Evolutionary conservation across 2,329 filamentous ascomycete genomes (phyloP).

Genomic region (Ophiocordyceps australis): DNA sequence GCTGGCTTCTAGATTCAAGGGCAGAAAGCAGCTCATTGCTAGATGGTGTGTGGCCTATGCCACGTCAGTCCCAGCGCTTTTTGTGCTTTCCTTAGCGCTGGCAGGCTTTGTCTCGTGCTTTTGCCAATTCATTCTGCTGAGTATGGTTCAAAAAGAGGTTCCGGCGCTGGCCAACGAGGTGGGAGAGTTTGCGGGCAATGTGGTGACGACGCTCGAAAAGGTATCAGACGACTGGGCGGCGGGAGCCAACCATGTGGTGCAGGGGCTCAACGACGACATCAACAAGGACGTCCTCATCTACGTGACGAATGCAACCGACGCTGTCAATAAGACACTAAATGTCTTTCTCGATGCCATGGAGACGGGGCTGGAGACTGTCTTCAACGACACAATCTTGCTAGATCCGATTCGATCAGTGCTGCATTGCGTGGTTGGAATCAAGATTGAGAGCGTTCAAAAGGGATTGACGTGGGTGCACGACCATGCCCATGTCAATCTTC

Average conservation of each 20-base stretch:
- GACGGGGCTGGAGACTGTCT: constrained; percentile 54
- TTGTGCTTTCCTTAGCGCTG: constrained; percentile 65
- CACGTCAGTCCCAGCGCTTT: constrained; percentile 72
- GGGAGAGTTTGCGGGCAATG: constrained; percentile 59
- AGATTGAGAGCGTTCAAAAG: constrained; percentile 68
- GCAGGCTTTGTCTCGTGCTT: constrained; percentile 70
- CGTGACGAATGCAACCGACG: constrained; percentile 66
- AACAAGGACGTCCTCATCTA: constrained; percentile 76
- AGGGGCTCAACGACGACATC: constrained; percentile 53
- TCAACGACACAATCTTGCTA: constrained; percentile 66
- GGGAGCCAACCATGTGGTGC: constrained; percentile 57
- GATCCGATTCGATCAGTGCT: constrained; percentile 64
- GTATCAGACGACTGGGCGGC: constrained; percentile 62
- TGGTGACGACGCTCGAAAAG: constrained; percentile 53
- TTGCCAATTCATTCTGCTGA: constrained; percentile 67
- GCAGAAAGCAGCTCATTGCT: constrained; percentile 50
- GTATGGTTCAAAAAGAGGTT: constrained; percentile 53
- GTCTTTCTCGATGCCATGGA: constrained; percentile 64
- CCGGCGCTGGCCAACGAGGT: constrained; percentile 60
- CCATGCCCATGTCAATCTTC: constrained; percentile 68
- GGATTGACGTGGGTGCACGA: constrained; percentile 90
- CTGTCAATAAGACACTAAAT: constrained; percentile 75
- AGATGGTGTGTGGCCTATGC: constrained; percentile 78
- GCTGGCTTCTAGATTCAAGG: constrained; percentile 44
- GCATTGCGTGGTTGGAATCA: constrained; percentile 74